A percentile compares a stretch with the other conserved stretches of the same genome.
These are phyloP conservation scores for Rhododendron simsii DNA, from an alignment of 148 eudicot genomes.

Conservation along the genomic window DNA sequence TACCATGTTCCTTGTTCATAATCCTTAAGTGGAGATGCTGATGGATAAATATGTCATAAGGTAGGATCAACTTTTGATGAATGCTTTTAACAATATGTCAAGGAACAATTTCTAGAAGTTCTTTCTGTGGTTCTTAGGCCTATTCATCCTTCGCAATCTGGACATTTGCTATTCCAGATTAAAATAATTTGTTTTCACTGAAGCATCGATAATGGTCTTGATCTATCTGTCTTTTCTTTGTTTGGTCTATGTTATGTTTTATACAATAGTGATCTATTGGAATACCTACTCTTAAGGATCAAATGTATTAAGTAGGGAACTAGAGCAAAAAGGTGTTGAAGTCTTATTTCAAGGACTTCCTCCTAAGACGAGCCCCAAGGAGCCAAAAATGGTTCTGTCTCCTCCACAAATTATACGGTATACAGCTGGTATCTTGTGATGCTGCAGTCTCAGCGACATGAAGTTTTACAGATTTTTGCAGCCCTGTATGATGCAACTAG, in stretches of 20 bases:
- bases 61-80: neutral
- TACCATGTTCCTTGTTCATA: neutral
- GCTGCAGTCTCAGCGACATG: neutral
- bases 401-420: neutral
- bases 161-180: neutral
- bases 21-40: neutral
- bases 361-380: neutral
- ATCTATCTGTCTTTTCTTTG: neutral
- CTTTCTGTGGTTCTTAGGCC: neutral
- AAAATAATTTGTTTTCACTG: neutral
- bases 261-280: neutral
- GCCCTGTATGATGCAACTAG: neutral
- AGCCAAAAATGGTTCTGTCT: neutral
- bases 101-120: neutral
- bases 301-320: neutral
- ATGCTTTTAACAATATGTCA: neutral
- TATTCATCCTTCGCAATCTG: constrained; percentile 1
- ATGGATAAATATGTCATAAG: neutral
- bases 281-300: neutral
- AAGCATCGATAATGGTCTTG: neutral
- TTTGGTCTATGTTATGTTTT: neutral
- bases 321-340: neutral
- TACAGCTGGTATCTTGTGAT: neutral
- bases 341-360: neutral
- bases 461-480: neutral